Evolutionary conservation across 2,329 filamentous ascomycete genomes (phyloP).

Genomic region (Pestalotiopsis fici): DNA sequence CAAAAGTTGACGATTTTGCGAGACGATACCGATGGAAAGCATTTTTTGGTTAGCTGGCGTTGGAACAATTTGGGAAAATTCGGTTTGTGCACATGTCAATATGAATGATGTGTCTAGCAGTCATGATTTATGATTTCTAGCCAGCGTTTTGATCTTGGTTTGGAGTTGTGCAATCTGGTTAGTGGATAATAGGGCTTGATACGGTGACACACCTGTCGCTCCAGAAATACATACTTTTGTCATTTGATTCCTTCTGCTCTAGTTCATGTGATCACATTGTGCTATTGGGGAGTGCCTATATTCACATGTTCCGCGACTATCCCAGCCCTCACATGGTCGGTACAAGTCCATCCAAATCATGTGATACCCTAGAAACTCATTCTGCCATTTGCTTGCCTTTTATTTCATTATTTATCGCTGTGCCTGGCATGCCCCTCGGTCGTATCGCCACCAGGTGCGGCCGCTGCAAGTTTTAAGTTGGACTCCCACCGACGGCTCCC

Average conservation of each 20-base stretch:
- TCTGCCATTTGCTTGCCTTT: not conserved
- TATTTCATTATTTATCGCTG: not conserved
- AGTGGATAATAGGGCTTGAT: not conserved
- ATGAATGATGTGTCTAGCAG: not conserved
- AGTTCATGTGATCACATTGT: too few relatives aligned
- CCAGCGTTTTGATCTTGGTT: not conserved
- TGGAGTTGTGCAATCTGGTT: not conserved
- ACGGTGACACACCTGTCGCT: not conserved
- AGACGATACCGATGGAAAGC: not conserved
- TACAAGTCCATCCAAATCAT: too few relatives aligned
- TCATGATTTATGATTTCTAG: not conserved
- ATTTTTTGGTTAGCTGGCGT: not conserved
- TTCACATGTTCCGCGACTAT: too few relatives aligned
- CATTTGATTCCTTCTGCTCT: not conserved
- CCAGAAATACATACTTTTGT: not conserved
- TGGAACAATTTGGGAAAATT: not conserved
- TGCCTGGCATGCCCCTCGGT: not conserved
- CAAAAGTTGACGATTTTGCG: not conserved
- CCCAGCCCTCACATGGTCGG: too few relatives aligned
- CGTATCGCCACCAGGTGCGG: not conserved
- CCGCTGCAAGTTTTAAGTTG: not conserved
- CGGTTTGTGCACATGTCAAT: not conserved
- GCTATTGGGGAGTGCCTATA: too few relatives aligned
- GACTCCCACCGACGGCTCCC: not conserved
- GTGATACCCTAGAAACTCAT: not conserved